Percentiles rank a stretch among this genome's conserved stretches.
Conservation (phyloP, 306 rosid species). For the Hippophae gyantsensis region DNA sequence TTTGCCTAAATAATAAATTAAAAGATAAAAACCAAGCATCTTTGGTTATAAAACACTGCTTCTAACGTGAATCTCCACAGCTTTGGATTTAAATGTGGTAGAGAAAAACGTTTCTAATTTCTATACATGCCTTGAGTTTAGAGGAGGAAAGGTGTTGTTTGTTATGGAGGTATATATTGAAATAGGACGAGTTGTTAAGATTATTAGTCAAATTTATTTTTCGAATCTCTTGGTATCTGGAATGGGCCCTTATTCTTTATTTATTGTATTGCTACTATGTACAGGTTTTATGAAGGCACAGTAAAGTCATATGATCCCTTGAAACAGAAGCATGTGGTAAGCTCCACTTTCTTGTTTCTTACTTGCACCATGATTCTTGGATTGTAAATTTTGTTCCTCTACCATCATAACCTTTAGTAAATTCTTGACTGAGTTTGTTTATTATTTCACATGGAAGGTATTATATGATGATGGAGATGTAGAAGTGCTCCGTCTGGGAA, state of each 20-base stretch:
- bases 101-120: too few species aligned
- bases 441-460: constrained; percentile 42
- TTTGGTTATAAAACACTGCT: too few species aligned
- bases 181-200: neutral
- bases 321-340: constrained; percentile 90
- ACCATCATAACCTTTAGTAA: neutral
- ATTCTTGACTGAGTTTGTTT: constrained; percentile 9
- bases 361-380: constrained; percentile 9
- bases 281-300: constrained; percentile 83
- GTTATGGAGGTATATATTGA: too few species aligned
- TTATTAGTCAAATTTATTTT: too few species aligned
- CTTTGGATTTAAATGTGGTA: too few species aligned
- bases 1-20: too few species aligned
- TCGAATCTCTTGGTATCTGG: too few species aligned
- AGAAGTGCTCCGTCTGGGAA: constrained; percentile 48
- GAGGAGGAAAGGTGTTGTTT: too few species aligned
- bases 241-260: constrained; percentile 9
- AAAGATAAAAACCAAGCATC: too few species aligned
- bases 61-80: too few species aligned
- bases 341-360: constrained; percentile 24
- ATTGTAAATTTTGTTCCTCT: neutral
- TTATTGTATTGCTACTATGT: constrained; percentile 16
- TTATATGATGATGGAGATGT: constrained; percentile 61
- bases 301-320: constrained; percentile 71
- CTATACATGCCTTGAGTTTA: too few species aligned